These are phyloP conservation scores for Trichoderma semiorbis DNA, from an alignment of 2,329 filamentous ascomycete genomes.

Conservation along the genomic window DNA sequence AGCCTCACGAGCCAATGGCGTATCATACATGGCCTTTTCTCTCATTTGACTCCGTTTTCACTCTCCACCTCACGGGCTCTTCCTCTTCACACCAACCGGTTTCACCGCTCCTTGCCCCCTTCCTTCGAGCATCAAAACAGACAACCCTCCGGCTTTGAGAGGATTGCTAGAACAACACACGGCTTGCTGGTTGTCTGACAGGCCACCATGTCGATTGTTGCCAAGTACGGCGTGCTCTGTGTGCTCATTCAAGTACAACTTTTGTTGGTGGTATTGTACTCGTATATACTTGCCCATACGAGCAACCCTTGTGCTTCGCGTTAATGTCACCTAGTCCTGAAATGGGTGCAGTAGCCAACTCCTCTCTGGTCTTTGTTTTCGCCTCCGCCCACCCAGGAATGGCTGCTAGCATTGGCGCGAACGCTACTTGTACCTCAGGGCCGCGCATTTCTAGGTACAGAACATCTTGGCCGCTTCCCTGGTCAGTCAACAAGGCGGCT, in stretches of 20 bases:
- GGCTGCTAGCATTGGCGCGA: constrained; percentile 9
- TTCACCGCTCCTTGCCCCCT: constrained; percentile 18
- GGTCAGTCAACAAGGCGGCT: background rate
- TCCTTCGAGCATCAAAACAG: background rate
- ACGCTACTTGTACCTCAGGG: constrained; percentile 8
- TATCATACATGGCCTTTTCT: background rate
- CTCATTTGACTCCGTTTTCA: background rate
- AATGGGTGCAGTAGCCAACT: background rate
- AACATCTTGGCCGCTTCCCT: background rate
- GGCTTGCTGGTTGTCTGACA: background rate
- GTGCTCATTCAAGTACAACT: background rate
- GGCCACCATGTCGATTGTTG: constrained; percentile 8
- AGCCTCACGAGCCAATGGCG: constrained; percentile 6
- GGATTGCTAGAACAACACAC: background rate
- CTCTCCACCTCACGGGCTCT: background rate
- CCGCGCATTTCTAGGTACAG: constrained; percentile 1
- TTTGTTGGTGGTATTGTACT: background rate
- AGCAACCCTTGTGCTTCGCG: background rate
- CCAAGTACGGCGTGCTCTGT: background rate
- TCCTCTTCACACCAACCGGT: background rate
- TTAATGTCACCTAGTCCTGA: constrained; percentile 1
- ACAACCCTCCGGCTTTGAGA: background rate
- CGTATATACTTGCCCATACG: background rate
- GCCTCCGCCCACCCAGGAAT: background rate
- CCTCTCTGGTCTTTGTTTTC: background rate